Percentiles rank a stretch among this genome's conserved stretches.
These are phyloP conservation scores for Dalbergia oliveri DNA, from an alignment of 306 rosid species.

Conservation along the genomic window DNA sequence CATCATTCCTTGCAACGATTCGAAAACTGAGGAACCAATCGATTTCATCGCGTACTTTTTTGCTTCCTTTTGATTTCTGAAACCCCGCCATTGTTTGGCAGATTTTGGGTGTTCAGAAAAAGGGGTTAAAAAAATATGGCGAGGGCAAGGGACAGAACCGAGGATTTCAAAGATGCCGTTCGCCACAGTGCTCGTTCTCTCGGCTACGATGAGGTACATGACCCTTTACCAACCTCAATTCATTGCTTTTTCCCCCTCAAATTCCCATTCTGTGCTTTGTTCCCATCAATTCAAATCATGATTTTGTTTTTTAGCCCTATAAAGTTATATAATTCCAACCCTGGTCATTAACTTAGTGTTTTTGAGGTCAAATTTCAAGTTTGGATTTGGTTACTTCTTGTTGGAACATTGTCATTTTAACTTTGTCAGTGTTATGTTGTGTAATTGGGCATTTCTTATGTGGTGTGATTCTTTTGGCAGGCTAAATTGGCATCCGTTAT, in stretches of 20 bases:
- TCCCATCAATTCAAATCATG: conserved; percentile 8
- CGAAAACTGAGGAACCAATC: neutral
- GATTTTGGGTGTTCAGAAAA: conserved; percentile 14
- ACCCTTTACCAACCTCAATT: conserved; percentile 18
- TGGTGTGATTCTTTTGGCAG: conserved; percentile 54
- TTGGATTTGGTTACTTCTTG: conserved; percentile 2
- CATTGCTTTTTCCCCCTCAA: neutral
- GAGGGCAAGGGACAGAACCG: conserved; percentile 79
- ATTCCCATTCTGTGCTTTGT: neutral
- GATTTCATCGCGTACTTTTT: neutral
- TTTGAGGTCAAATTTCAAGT: no score
- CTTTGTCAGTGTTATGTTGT: neutral
- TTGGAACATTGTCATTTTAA: conserved; percentile 7
- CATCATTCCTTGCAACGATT: neutral
- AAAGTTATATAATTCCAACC: no score
- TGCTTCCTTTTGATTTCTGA: neutral
- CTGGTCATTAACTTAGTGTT: neutral
- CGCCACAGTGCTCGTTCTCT: conserved; percentile 76
- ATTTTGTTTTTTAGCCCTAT: neutral
- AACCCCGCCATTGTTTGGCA: conserved; percentile 18
- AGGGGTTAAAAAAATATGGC: conserved; percentile 18
- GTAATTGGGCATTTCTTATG: neutral
- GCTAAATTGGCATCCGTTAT: conserved; percentile 84
- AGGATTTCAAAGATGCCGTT: conserved; percentile 91
- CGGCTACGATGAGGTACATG: conserved; percentile 77